Base-by-base conservation (phyloP, 2,329 filamentous ascomycete species). In the Pseudocercospora fuligena region DNA sequence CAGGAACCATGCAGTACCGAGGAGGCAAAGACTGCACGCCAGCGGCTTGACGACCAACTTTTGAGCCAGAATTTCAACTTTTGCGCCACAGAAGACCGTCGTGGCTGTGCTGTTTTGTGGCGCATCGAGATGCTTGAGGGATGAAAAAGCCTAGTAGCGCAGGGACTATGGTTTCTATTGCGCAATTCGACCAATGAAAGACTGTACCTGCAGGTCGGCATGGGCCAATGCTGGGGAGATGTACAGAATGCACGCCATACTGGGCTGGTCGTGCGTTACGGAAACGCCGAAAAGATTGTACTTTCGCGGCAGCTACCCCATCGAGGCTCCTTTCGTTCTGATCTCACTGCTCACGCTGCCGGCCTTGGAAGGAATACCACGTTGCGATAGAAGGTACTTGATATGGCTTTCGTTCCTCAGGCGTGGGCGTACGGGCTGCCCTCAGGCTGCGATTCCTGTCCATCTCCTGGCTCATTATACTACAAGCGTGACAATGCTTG, bases 181-280 rank as follows among this genome's bases (percentile, higher is more conserved):
- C 64, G 67, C 65, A 59, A 65, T 58, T 5, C 60, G 49, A 46
- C 67, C 67, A 69, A 69, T 69, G 33, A 33, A 25, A 65, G 5
- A 21, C 19, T 25, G 43, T 27, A 53, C 49, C 19, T 19, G 19
- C 49, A 23, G 11, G 12, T 53, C 21, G 43, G 43, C 43, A 19
- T 23, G 21, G 49, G 49, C 19, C 49, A 53, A 53, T 53, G 49
- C 23, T 27, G 49, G 23, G 25, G 43, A 47, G 49, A 53, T 53
- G 49, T 25, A 53, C 49, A 53, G 49, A 5, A 53, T 53, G 23
- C 49, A 53, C 49, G 49, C 49, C 49, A 53, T 53, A 53, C 49
- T 53, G 51, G 63, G 54, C 8, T 21, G 47, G 59, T 46, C 49
- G 46, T 61, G 63, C 58, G 53, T 61, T 53, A 57, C 49, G 58